Percentiles rank a stretch among this genome's conserved stretches.
These are phyloP conservation scores for Lepiota subincarnata DNA, from an alignment of 768 basidiomycete genomes.

Conservation along the genomic window DNA sequence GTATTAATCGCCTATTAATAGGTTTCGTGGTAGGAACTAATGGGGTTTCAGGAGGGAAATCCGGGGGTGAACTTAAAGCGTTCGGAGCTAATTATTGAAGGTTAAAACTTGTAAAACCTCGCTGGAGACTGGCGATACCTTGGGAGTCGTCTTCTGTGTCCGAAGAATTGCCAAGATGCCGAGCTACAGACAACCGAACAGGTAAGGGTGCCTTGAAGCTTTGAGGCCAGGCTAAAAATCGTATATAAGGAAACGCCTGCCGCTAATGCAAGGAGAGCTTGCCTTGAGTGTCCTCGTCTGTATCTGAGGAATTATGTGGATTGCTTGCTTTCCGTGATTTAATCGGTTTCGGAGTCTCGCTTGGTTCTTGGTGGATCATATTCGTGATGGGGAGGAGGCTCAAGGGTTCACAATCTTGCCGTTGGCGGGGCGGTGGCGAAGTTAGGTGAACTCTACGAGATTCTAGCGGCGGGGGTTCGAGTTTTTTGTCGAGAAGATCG, in stretches of 20 bases:
- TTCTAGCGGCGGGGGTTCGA: no score
- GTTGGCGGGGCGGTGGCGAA: background rate
- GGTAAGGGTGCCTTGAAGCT: slow-evolving; percentile 2
- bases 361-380: background rate
- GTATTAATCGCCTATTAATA: background rate
- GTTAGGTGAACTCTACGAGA: no score
- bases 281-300: slow-evolving; percentile 19
- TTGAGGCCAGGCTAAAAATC: background rate
- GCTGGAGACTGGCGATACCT: background rate
- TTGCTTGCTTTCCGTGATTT: background rate
- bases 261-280: background rate
- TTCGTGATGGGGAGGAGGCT: background rate
- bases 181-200: background rate
- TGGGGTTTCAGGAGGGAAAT: background rate
- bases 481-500: no score
- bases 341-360: background rate
- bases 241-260: background rate
- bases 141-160: slow-evolving; percentile 17
- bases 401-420: background rate
- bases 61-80: background rate
- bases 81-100: background rate
- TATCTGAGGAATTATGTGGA: slow-evolving; percentile 16
- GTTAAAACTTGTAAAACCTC: background rate
- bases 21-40: slow-evolving; percentile 1
- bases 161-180: slow-evolving; percentile 5